A percentile compares a stretch with the other conserved stretches of the same genome.
Evolutionary conservation across 169 alveolate species (phyloP).

Genomic region (Plasmodium fragile): DNA sequence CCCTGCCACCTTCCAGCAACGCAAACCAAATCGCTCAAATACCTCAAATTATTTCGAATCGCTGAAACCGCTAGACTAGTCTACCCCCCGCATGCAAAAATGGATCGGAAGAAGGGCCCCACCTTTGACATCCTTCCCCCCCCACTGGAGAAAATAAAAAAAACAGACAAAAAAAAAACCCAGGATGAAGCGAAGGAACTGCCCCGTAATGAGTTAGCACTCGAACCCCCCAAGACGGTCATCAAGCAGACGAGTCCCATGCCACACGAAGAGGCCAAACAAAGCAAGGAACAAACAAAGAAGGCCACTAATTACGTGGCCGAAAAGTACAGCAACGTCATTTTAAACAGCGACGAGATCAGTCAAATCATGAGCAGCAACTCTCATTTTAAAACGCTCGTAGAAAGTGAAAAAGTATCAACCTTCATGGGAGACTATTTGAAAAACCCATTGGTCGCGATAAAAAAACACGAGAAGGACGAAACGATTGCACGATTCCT

Average conservation of each 20-base stretch:
- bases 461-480: conserved; percentile 31
- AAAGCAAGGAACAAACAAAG: background rate
- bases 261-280: background rate
- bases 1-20: background rate
- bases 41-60: too few relatives aligned
- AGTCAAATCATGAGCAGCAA: conserved; percentile 11
- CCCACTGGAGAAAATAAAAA: conserved; percentile 39
- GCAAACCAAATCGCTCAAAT: background rate
- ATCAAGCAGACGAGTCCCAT: background rate
- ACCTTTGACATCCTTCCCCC: conserved; percentile 48
- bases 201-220: background rate
- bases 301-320: background rate
- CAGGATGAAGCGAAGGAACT: background rate
- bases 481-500: conserved; percentile 3
- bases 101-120: conserved; percentile 3
- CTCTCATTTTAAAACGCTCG: conserved; percentile 5
- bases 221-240: background rate
- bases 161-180: background rate
- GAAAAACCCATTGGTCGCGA: conserved; percentile 33
- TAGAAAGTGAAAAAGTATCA: background rate
- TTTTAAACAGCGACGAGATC: conserved; percentile 43
- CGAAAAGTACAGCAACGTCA: conserved; percentile 46
- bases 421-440: conserved; percentile 52
- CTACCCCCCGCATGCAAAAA: background rate
- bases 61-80: too few relatives aligned